phyloP scores from a whole-genome alignment of 208 protist genomes.

The Trypanosoma cruzi region DNA sequence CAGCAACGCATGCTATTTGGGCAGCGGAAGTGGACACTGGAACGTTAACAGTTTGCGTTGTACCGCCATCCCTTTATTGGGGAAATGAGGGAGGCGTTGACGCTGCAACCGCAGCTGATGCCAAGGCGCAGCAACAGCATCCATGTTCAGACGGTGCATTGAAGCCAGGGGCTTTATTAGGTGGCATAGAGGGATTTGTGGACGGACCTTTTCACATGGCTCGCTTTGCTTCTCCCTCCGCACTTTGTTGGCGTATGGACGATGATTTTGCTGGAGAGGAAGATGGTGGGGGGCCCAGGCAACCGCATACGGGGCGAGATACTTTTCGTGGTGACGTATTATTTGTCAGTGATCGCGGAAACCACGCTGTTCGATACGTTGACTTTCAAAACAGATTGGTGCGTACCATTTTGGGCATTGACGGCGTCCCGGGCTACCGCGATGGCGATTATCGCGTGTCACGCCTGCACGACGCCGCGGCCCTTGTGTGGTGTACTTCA shows the following conservation, averaged over 20 bases:
- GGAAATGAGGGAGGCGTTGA: neutral
- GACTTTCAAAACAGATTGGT: constrained; percentile 65
- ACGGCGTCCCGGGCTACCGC: constrained; percentile 74
- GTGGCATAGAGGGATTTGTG: constrained; percentile 52
- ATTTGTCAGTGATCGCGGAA: constrained; percentile 83
- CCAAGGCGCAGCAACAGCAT: neutral
- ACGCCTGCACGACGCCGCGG: constrained; percentile 48
- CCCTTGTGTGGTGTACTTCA: constrained; percentile 55
- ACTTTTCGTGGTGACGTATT: constrained; percentile 36
- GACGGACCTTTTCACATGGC: constrained; percentile 72
- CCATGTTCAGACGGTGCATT: neutral
- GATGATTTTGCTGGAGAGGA: constrained; percentile 6
- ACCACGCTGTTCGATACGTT: constrained; percentile 70
- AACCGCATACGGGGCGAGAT: neutral
- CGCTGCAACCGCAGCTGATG: neutral
- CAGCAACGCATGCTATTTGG: constrained; percentile 60
- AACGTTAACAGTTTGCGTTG: constrained; percentile 21
- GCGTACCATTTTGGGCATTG: constrained; percentile 70
- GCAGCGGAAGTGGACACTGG: constrained; percentile 43
- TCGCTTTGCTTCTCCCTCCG: constrained; percentile 54
- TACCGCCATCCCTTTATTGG: constrained; percentile 24
- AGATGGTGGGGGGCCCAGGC: neutral
- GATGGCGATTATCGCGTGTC: constrained; percentile 62
- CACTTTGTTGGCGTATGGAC: constrained; percentile 78
- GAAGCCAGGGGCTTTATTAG: constrained; percentile 38